Conservation (phyloP, 768 basidiomycete species). For the Tulasnella sp. region DNA sequence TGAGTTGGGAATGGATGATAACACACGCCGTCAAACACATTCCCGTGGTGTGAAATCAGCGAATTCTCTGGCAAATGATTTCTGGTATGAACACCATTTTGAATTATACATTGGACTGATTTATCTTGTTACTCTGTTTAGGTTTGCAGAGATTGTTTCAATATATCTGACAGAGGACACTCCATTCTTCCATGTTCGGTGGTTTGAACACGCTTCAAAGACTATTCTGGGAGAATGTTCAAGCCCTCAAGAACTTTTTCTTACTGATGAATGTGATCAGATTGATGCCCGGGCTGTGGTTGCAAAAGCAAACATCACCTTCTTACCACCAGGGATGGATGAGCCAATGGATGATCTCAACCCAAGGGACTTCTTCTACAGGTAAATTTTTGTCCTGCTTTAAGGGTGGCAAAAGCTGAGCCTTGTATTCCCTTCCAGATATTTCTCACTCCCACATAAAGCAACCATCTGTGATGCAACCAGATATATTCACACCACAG, state of each 20-base stretch:
- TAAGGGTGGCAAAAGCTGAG: neutral
- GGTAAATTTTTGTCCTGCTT: constrained; percentile 29
- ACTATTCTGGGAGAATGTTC: constrained; percentile 52
- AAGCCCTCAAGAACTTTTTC: constrained; percentile 54
- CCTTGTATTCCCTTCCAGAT: neutral
- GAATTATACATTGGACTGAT: neutral
- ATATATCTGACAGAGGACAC: constrained; percentile 35
- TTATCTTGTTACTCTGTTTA: too few species aligned
- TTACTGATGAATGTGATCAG: constrained; percentile 44
- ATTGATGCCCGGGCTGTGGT: constrained; percentile 34
- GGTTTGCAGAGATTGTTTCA: constrained; percentile 59
- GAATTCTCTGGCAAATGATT: constrained; percentile 44
- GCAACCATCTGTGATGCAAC: constrained; percentile 28
- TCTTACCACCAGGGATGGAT: constrained; percentile 20
- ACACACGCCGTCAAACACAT: constrained; percentile 27
- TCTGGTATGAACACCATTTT: constrained; percentile 40
- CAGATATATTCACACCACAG: constrained; percentile 44
- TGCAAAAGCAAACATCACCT: constrained; percentile 40
- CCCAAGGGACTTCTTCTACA: constrained; percentile 43
- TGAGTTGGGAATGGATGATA: constrained; percentile 30
- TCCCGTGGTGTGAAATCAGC: constrained; percentile 31
- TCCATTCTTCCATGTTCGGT: constrained; percentile 48
- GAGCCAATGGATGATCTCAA: constrained; percentile 25
- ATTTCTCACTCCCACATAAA: constrained; percentile 42
- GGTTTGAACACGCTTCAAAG: constrained; percentile 60